Base-by-base conservation (phyloP, 2,329 filamentous ascomycete genomes). In the Endothia cerciana region DNA sequence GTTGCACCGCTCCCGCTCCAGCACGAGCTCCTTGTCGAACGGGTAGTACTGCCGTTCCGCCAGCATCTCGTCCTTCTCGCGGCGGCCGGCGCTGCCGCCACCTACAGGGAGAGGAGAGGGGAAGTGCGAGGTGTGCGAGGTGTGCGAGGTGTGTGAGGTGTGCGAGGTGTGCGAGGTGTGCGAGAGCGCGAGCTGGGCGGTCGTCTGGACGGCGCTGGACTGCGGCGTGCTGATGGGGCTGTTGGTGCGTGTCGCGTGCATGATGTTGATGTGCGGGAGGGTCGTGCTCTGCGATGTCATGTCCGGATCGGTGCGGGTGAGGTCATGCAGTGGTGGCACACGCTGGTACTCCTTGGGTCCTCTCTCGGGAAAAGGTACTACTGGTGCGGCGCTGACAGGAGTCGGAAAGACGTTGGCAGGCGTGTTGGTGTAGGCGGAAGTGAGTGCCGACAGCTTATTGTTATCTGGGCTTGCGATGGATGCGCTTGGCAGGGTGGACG, bases 11-110 rank as follows among this genome's bases (percentile, higher is more conserved):
- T 95, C 89, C n/a, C 94, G 90, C 73, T 97, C 94, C 25, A 91
- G 84, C 17, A 91, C 85, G 5, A 99, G 84, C 72, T 93, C 89
- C 67, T 88, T 86, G 74, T 92, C 89, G 69, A 90, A 94, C 7
- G 92, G 91, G 68, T 89, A 89, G 77, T 93, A 98, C n/a, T 87
- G 85, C 49, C 91, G 85, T 15, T 92, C 92, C 40, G 84, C 83
- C 19, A 97, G 81, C 94, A 98, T 98, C 75, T 95, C 93, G 67
- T 96, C 91, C 77, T 95, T 95, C 74, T 97, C 92, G 1, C 89
- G 90, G 67, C 83, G 79, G 57, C 51, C 55, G 11, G 43, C 45
- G n/a, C 51, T 55, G 33, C 38, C 38, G 11, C 33, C 38, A 2
- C 17, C n/a, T 4, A 45, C 64, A 10, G 40, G n/a, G 6, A 41